These are phyloP conservation scores for Pichia sp. DNA, from an alignment of 1,139 yeast species.

Conservation along the genomic window DNA sequence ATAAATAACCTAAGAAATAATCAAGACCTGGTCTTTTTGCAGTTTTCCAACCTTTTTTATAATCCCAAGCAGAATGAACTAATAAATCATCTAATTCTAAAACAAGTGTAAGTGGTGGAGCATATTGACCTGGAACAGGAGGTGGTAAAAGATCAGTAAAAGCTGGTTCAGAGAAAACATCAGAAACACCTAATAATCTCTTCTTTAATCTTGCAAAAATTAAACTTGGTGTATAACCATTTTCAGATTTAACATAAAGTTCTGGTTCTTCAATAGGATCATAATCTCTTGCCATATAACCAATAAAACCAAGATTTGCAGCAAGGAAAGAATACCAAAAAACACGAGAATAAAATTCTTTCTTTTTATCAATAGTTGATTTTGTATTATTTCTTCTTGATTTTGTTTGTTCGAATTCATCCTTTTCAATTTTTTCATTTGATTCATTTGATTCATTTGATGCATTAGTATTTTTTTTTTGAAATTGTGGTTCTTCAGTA, in stretches of 20 bases:
- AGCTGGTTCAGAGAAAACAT: slow-evolving; percentile 88
- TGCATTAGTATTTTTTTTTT: not conserved
- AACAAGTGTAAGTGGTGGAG: slow-evolving; percentile 87
- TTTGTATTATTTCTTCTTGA: slow-evolving; percentile 49
- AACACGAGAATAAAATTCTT: slow-evolving; percentile 64
- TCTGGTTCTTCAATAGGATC: slow-evolving; percentile 65
- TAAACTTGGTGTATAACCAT: slow-evolving; percentile 64
- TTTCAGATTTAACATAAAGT: slow-evolving; percentile 44
- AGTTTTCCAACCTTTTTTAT: slow-evolving; percentile 94
- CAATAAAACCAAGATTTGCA: slow-evolving; percentile 56
- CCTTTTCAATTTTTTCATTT: slow-evolving; percentile 12
- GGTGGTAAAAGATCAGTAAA: slow-evolving; percentile 89
- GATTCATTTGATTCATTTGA: not conserved
- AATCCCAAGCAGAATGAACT: slow-evolving; percentile 88
- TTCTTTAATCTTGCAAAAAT: slow-evolving; percentile 64
- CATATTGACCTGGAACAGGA: slow-evolving; percentile 86
- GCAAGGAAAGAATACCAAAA: slow-evolving; percentile 61
- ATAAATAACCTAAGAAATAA: slow-evolving; percentile 88
- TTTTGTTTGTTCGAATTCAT: slow-evolving; percentile 30
- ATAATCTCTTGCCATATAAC: slow-evolving; percentile 82
- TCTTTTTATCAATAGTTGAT: slow-evolving; percentile 62
- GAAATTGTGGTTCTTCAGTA: slow-evolving; percentile 30
- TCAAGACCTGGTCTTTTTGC: slow-evolving; percentile 99
- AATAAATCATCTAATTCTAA: slow-evolving; percentile 83
- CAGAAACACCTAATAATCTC: slow-evolving; percentile 70